Base-by-base conservation (phyloP, 2,329 filamentous ascomycete species). In the Aspergillus carbonarius region DNA sequence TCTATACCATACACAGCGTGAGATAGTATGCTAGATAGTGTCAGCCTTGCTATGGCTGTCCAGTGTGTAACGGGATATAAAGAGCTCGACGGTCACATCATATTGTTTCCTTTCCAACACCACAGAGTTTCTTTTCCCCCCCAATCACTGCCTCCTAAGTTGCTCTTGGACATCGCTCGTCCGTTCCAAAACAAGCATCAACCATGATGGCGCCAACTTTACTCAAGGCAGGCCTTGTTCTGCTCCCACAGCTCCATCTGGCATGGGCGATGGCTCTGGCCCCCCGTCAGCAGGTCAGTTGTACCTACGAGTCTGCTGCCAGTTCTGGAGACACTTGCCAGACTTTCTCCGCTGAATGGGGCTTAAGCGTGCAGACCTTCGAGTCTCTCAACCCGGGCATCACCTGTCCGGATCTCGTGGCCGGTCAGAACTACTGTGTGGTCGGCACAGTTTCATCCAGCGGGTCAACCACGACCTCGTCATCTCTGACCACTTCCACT, bases 281-380 rank as follows among this genome's bases (percentile, higher is more conserved):
- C 18, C 32, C 48, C 8, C 18, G 48, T n/a, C 48, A 51, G 48
- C 32, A 51, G 23, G 52, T 58, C 23, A 39, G 37, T 53, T 62
- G 60, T 49, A 58, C n/a, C 52, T 56, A 54, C 30, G 42, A 32
- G n/a, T 37, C 30, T 17, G 39, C 48, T 13, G 58, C 68, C 20
- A 59, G 55, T 25, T 57, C 39, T 6, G 68, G 68, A 17, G 69
- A 68, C 59, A 70, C 69, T 18, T 73, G 69, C 55, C 57, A 59
- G n/a, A 63, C 62, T 49, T 65, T 72, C 49, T 58, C 61, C 25
- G 49, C 53, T 17, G 58, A 51, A 61, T 71, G 69, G 69, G 68
- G 63, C 12, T 15, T 69, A 30, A 57, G 56, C 6, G 57, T 64
- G 30, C 55, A 61, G 12, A 59, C 60, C 5, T 66, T 72, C 23